These are phyloP conservation scores for Paecilomyces variotii DNA, from an alignment of 2,329 filamentous ascomycete genomes.

Conservation along the genomic window DNA sequence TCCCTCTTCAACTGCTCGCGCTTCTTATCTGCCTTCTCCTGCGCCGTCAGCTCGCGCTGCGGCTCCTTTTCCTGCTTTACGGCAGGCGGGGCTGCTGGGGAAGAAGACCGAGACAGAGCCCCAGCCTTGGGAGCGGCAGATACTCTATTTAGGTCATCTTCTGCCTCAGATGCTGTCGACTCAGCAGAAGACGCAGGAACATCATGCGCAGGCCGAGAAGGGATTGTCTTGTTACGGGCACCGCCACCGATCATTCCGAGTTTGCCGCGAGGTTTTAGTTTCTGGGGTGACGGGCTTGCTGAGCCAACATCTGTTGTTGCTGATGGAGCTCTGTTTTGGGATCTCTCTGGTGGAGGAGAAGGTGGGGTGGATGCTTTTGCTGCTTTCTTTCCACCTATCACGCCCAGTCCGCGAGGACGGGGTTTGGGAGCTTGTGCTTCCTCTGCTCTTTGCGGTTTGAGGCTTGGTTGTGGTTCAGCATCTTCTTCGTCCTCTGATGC, in stretches of 20 bases:
- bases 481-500: background rate
- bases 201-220: background rate
- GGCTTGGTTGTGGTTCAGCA: conserved; percentile 1
- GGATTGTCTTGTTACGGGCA: background rate
- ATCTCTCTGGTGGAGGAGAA: conserved; percentile 6
- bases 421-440: conserved; percentile 1
- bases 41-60: conserved; percentile 32
- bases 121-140: conserved; percentile 1
- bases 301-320: background rate
- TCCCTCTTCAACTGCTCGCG: conserved; percentile 49
- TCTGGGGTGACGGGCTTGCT: conserved; percentile 7
- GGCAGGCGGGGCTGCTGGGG: conserved; percentile 6
- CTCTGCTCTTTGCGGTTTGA: background rate
- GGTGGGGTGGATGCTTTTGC: conserved; percentile 6
- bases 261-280: conserved; percentile 16
- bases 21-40: conserved; percentile 48
- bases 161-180: background rate
- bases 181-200: background rate
- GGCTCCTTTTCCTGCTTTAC: conserved; percentile 10
- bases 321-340: background rate
- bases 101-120: conserved; percentile 7
- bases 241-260: conserved; percentile 29
- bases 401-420: conserved; percentile 9
- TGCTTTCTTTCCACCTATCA: conserved; percentile 19
- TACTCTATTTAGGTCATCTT: conserved; percentile 3